Conservation (phyloP, 2,329 filamentous ascomycete genomes). For the Colletotrichum tofieldiae region DNA sequence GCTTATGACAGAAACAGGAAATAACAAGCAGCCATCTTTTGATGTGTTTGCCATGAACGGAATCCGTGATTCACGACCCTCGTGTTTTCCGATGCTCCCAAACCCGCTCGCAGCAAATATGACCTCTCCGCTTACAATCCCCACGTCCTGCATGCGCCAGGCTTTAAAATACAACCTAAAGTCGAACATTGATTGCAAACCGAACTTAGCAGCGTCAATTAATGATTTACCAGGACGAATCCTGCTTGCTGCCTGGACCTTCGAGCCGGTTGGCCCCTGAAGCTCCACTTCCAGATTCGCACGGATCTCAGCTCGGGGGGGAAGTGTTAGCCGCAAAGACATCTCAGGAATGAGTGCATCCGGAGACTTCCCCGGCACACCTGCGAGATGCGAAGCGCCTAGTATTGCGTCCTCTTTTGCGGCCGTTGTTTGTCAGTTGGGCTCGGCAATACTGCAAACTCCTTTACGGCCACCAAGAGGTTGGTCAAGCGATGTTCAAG, state of each 20-base stretch:
- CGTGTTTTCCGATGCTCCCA: background rate
- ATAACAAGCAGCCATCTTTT: background rate
- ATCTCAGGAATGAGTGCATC: background rate
- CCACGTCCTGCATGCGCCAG: background rate
- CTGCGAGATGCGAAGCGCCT: background rate
- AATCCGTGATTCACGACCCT: background rate
- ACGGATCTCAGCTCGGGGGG: background rate
- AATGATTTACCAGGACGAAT: background rate
- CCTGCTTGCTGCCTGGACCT: background rate
- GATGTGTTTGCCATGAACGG: background rate
- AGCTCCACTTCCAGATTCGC: background rate
- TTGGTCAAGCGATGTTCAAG: no score
- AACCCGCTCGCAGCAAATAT: background rate
- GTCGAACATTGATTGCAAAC: background rate
- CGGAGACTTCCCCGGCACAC: no score
- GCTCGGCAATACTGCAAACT: no score
- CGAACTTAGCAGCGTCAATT: background rate
- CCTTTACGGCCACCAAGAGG: background rate
- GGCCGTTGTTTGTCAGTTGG: background rate
- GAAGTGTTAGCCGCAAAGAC: background rate
- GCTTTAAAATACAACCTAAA: background rate
- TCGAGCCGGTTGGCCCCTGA: background rate
- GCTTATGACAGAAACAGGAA: background rate
- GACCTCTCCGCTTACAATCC: background rate
- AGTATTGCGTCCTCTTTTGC: background rate